Conservation (phyloP, 1,284 basidiomycete species). For the Cutaneotrichosporon cavernicola region DNA sequence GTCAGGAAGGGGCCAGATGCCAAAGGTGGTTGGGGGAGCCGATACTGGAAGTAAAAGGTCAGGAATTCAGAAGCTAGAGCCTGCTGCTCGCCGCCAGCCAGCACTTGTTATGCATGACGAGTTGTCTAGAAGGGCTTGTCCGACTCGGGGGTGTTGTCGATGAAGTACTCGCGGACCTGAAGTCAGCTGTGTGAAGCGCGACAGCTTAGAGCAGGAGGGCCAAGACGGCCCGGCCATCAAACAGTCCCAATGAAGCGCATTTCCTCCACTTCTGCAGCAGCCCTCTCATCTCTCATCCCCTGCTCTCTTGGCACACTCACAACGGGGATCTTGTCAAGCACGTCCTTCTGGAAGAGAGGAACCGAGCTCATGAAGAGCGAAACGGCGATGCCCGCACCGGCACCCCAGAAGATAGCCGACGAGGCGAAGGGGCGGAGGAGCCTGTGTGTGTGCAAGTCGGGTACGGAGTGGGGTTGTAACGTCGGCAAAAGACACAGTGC, state of each 20-base stretch:
- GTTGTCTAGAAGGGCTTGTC: slow-evolving; percentile 53
- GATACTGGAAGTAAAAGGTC: not conserved
- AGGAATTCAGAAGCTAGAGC: not conserved
- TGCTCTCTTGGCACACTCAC: slow-evolving; percentile 31
- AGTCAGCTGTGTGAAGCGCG: not conserved
- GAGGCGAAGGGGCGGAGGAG: slow-evolving; percentile 37
- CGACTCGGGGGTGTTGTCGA: slow-evolving; percentile 49
- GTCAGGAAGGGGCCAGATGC: not conserved
- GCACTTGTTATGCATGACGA: slow-evolving; percentile 14
- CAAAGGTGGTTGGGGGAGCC: not conserved
- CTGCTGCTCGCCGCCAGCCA: not conserved
- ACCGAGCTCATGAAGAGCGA: slow-evolving; percentile 49
- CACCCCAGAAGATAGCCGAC: slow-evolving; percentile 46
- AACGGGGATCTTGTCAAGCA: slow-evolving; percentile 48
- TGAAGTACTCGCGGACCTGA: slow-evolving; percentile 38
- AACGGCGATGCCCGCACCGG: slow-evolving; percentile 44
- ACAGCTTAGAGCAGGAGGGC: too few species aligned
- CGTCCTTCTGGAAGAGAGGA: slow-evolving; percentile 51
- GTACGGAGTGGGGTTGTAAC: not conserved
- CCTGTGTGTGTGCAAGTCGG: slow-evolving; percentile 26
- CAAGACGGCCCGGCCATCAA: too few species aligned
- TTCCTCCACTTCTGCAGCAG: not conserved
- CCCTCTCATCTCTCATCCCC: not conserved
- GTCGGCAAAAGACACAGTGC: too few species aligned
- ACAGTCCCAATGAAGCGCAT: too few species aligned